Evolutionary conservation across 2,329 filamentous ascomycete species (phyloP), one percentile per base, ranked within the genome.

Genomic region (Monascus ruber): DNA sequence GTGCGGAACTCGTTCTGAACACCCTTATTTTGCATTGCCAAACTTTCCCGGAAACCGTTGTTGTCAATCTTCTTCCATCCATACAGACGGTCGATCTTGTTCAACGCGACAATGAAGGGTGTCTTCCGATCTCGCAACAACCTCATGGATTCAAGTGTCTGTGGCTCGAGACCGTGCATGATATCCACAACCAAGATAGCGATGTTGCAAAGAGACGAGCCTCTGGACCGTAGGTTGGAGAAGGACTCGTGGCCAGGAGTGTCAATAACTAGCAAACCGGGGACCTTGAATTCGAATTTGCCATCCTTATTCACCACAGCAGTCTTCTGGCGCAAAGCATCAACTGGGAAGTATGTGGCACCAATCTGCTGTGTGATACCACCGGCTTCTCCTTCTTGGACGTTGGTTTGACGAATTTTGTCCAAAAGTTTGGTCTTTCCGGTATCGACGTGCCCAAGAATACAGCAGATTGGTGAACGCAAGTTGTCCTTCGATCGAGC

Each of bases 221-320:
- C 91, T 69, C 93, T 81, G 50, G 89, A 95, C 57, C 93, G 84
- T 49, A 98, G 70, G 68, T 98, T 98, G 47, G 89, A 94, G 78
- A 98, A 98, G 56, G 91, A 98, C 78, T 98, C 91, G 87, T 98
- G 91, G 70, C 91, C 91, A 56, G 91, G 93, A 1, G 91, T 98
- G 68, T 98, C 91, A 57, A 98, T 98, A 56, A 98, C 80, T 49
- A 98, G 70, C 40, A 98, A 77, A 75, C 91, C 91, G 34, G 91
- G 93, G 24, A 98, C 85, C 71, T 95, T 98, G 77, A 95, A 93
- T 46, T 95, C 85, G 62, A 98, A 95, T 40, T 74, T 74, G 54
- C 81, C 80, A 58, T 98, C 87, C 56, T 77, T 75, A 72, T 98
- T 98, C 59, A 98, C 84, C 10, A 96, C 89, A 17, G 79, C 76